A percentile compares a stretch with the other conserved stretches of the same genome.
Evolutionary conservation across 2,329 filamentous ascomycete genomes (phyloP).

Genomic region (Penicillium sp.): DNA sequence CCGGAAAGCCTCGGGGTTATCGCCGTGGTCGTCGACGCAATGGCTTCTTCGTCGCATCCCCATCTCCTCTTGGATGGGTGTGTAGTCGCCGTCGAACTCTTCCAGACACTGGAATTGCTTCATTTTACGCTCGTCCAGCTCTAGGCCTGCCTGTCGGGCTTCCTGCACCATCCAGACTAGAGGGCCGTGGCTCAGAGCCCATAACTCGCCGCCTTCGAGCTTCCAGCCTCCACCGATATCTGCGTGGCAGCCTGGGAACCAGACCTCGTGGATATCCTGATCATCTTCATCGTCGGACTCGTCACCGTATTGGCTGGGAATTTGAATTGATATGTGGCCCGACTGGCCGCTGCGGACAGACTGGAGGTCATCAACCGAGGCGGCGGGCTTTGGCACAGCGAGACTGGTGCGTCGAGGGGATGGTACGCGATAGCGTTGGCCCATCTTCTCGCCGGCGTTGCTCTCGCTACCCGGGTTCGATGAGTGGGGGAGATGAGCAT

Average conservation of each 20-base stretch:
- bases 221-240: constrained; percentile 80
- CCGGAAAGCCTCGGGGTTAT: constrained; percentile 19
- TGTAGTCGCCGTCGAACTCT: constrained; percentile 41
- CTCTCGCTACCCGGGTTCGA: constrained; percentile 20
- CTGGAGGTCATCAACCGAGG: constrained; percentile 33
- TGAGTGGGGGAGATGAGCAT: constrained; percentile 21
- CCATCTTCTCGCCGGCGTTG: constrained; percentile 10
- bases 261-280: constrained; percentile 76
- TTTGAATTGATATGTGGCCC: constrained; percentile 30
- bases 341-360: constrained; percentile 36
- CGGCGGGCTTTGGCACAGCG: constrained; percentile 30
- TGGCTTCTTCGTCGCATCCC: constrained; percentile 17
- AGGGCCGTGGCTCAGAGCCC: constrained; percentile 66
- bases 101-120: constrained; percentile 65
- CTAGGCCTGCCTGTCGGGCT: constrained; percentile 65
- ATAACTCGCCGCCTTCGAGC: constrained; percentile 55
- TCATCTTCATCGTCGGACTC: constrained; percentile 36
- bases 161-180: constrained; percentile 72
- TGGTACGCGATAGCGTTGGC: constrained; percentile 33
- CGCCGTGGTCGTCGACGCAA: constrained; percentile 10
- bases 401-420: constrained; percentile 28
- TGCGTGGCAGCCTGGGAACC: constrained; percentile 75
- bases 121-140: constrained; percentile 70
- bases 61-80: constrained; percentile 34
- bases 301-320: constrained; percentile 24